Conservation (phyloP, 345 rosid species). For the Linum usitatissimum region DNA sequence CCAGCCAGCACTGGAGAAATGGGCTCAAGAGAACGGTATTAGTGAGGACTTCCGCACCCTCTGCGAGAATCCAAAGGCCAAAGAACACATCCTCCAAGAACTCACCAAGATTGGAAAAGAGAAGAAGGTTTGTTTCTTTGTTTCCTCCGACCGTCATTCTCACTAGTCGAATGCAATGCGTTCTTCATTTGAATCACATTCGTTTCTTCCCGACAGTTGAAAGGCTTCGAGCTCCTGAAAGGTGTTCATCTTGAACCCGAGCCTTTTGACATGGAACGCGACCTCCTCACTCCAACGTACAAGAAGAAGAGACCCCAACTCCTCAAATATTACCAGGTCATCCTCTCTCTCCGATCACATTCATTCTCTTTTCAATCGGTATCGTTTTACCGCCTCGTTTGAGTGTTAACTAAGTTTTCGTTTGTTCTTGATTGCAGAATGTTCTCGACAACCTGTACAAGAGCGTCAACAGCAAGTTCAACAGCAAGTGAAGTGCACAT, state of each 20-base stretch:
- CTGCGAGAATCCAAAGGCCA: constrained; percentile 55
- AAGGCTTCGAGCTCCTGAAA: constrained; percentile 79
- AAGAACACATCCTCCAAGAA: constrained; percentile 61
- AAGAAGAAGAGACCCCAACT: constrained; percentile 94
- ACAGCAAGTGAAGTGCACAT: not conserved
- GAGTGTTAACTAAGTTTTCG: no score
- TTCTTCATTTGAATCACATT: not conserved
- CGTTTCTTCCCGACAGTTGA: constrained; percentile 39
- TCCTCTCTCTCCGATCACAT: not conserved
- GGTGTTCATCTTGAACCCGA: constrained; percentile 73
- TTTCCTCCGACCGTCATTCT: not conserved
- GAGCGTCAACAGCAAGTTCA: constrained; percentile 20
- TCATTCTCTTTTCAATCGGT: not conserved
- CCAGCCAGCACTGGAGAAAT: constrained; percentile 52
- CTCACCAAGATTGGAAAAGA: constrained; percentile 63
- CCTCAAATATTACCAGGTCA: constrained; percentile 76
- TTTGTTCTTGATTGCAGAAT: constrained; percentile 24
- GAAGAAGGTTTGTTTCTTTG: constrained; percentile 44
- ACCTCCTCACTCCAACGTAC: constrained; percentile 85
- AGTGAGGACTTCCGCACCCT: constrained; percentile 57
- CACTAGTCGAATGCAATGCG: not conserved
- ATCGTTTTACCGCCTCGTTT: not conserved
- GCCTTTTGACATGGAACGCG: constrained; percentile 89
- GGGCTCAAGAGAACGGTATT: constrained; percentile 66
- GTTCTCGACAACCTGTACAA: constrained; percentile 65